Evolutionary conservation across 164 flowering plant genomes (phyloP).

Genomic region (Magnolia kwangsiensis): DNA sequence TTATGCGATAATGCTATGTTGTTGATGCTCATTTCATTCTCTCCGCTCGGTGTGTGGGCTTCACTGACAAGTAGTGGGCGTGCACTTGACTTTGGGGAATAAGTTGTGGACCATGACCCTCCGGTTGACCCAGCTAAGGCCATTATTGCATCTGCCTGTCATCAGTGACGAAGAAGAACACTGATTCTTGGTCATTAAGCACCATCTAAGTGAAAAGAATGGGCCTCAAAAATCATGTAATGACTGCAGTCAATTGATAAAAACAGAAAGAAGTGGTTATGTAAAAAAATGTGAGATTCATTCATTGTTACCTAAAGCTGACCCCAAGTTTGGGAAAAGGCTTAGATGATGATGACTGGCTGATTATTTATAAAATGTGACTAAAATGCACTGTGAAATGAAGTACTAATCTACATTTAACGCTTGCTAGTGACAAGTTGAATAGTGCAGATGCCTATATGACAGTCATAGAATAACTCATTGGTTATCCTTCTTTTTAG

Average conservation of each 20-base stretch:
- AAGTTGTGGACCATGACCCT: constrained; percentile 90
- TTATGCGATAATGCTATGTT: constrained; percentile 28
- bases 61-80: constrained; percentile 29
- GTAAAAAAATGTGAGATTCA: not conserved
- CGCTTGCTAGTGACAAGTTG: too few relatives aligned
- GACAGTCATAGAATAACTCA: too few relatives aligned
- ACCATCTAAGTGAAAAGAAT: not conserved
- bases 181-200: not conserved
- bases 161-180: not conserved
- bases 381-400: too few relatives aligned
- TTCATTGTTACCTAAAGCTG: not conserved
- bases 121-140: constrained; percentile 90
- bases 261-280: not conserved
- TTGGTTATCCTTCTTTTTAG: too few relatives aligned
- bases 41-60: constrained; percentile 28
- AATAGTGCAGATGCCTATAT: too few relatives aligned
- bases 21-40: constrained; percentile 30
- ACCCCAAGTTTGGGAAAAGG: too few relatives aligned
- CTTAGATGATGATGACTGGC: too few relatives aligned
- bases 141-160: constrained; percentile 96
- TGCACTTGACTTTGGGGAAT: constrained; percentile 40
- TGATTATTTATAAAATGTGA: too few relatives aligned
- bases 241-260: too few relatives aligned
- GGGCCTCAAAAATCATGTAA: not conserved
- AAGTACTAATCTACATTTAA: too few relatives aligned